Evolutionary conservation across 2,329 filamentous ascomycete genomes (phyloP).

Genomic region (Cladosporium colombiae): DNA sequence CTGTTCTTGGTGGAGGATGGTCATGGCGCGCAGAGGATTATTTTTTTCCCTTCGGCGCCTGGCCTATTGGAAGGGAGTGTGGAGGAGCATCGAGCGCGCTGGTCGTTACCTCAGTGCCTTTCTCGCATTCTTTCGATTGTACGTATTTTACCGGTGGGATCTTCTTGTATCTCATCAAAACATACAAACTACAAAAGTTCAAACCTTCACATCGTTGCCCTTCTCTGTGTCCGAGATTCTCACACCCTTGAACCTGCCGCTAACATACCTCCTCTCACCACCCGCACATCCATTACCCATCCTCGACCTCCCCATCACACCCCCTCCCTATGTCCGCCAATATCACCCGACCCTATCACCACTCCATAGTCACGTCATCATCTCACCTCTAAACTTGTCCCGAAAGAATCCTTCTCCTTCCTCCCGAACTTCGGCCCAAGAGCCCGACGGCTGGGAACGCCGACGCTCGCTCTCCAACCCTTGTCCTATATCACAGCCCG

Average conservation of each 20-base stretch:
- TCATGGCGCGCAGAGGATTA: neutral
- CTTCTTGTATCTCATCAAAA: neutral
- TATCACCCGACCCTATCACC: neutral
- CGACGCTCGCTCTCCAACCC: neutral
- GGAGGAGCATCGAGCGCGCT: conserved; percentile 1
- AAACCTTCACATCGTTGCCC: neutral
- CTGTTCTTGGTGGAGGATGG: neutral
- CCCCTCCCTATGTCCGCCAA: neutral
- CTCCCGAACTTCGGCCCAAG: neutral
- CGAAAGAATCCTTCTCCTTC: neutral
- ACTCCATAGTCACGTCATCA: neutral
- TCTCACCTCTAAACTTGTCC: neutral
- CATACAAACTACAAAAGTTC: conserved; percentile 10
- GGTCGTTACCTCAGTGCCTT: conserved; percentile 7
- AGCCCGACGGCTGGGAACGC: neutral
- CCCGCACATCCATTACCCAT: neutral
- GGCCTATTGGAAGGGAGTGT: neutral
- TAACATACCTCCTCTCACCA: neutral
- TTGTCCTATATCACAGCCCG: neutral
- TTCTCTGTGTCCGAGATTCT: neutral
- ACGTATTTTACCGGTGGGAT: neutral
- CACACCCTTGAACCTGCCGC: neutral
- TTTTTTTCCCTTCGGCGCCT: neutral
- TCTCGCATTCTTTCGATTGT: conserved; percentile 2
- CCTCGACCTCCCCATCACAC: neutral